Conservation (phyloP, 23 red algal species). For the Cyanidiococcus yangmingshanensis region DNA sequence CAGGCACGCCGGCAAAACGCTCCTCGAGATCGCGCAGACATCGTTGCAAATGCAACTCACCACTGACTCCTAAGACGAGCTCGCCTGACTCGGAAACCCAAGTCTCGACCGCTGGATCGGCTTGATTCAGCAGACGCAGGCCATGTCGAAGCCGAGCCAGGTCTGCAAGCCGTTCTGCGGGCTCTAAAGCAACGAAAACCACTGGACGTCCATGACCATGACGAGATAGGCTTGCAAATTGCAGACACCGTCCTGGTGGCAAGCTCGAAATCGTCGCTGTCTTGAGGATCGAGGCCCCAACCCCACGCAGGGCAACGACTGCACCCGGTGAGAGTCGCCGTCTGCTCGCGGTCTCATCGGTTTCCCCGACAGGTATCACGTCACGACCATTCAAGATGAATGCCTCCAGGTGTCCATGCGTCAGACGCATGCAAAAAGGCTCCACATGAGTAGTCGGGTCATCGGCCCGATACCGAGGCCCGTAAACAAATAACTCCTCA, state of each 20-base stretch:
- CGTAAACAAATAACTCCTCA: slow-evolving; percentile 68
- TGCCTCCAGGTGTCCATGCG: not conserved
- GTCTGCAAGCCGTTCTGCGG: slow-evolving; percentile 37
- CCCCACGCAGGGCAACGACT: slow-evolving; percentile 62
- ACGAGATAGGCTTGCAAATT: slow-evolving; percentile 17
- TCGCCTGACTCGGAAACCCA: slow-evolving; percentile 56
- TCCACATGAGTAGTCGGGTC: slow-evolving; percentile 14
- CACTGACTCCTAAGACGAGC: slow-evolving; percentile 64
- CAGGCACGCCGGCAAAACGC: slow-evolving; percentile 50
- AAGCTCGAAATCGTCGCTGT: slow-evolving; percentile 75
- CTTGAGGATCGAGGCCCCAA: slow-evolving; percentile 73
- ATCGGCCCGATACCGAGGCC: slow-evolving; percentile 50
- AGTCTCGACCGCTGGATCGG: slow-evolving; percentile 86
- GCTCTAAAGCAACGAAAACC: slow-evolving; percentile 81
- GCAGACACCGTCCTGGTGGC: slow-evolving; percentile 57
- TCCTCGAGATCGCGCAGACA: slow-evolving; percentile 84
- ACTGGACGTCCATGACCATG: slow-evolving; percentile 22
- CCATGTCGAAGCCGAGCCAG: slow-evolving; percentile 49
- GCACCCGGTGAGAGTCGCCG: slow-evolving; percentile 30
- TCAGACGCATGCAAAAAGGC: not conserved
- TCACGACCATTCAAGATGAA: slow-evolving; percentile 85
- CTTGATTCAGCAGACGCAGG: slow-evolving; percentile 61
- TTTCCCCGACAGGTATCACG: slow-evolving; percentile 36
- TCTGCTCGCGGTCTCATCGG: slow-evolving; percentile 11
- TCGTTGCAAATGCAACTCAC: slow-evolving; percentile 87